Base-by-base conservation (phyloP, 768 basidiomycete species). In the Mycena olivaceomarginata region DNA sequence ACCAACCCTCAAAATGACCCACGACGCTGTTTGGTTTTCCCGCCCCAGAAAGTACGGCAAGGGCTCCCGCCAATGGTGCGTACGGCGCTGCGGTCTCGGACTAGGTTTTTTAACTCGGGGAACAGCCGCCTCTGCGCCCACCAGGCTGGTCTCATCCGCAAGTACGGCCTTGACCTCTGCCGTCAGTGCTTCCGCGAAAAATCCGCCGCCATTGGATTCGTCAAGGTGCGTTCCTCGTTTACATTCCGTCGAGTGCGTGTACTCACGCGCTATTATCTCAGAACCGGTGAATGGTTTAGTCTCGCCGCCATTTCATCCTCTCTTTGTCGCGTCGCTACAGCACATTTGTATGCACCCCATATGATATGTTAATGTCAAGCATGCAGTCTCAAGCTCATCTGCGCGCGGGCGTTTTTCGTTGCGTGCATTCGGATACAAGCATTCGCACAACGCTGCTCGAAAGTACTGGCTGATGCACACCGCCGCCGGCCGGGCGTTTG, bases 121-220 rank as follows among this genome's bases (percentile, higher is more conserved):
- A 43, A 45, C 81, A 97, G 97, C 91, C 97, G 97, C 84, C 95
- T 97, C 83, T 98, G 97, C 83, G 96, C 97, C 48, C 97, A 98
- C 87, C 97, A 98, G 88, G 97, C 97, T 82, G 97, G 97, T 94
- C 93, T 98, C 86, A 97, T 98, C 87, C 95, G 97, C 88, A 96
- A 98, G 89, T 97, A 98, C 88, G 97, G 97, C 74, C 93, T 98
- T 81, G 97, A 98, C 89, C 94, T 98, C 82, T 98, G 97, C 89
- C 96, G 97, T 88, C 97, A 98, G 88, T 98, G 97, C 89, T 98
- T 98, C 95, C 95, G 97, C 82, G 97, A 98, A 90, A 97, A 97
- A 90, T 91, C 96, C 68, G 92, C 94, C 81, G 94, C 95, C 76
- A 98, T 98, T 82, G 97, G 97, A 76, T 98, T 98, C 91, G 89